Base-by-base conservation (phyloP, 208 protist species). In the Wallacemonas sp. region DNA sequence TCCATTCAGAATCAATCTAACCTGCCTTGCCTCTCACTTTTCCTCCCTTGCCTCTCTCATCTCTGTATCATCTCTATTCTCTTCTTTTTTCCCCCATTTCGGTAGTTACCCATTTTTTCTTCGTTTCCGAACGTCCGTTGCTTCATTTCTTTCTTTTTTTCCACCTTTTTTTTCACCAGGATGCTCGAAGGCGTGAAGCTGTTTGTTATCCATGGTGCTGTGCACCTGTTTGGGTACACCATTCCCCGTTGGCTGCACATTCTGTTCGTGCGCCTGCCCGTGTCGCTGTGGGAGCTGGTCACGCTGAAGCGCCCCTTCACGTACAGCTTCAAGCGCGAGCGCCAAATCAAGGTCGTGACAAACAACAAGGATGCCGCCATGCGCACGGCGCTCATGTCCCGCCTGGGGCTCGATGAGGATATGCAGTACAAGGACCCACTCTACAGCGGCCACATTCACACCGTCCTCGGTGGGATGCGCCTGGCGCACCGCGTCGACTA, bases 371-470 rank as follows among this genome's bases (percentile, higher is more conserved):
- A 75, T 38, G 18, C 48, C 11, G 33, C 49, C 4, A 29, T 23
- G n/a, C 22, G 46, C 20, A 49, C 52, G 18, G 11, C 20, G 5
- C 26, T 69, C 48, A 57, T 73, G 67, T 14, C 61, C 20, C 38
- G 36, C 11, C 76, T 87, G 7, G 86, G 81, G 18, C 59, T 92
- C 29, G 52, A 38, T 16, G 31, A 70, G 14, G 41, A 63, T n/a
- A 77, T 79, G 62, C 25, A 65, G 55, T 91, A 91, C 75, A 39
- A 42, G 55, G 77, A 66, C 12, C 79, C 84, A 32, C 71, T 93
- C 55, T 89, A 87, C 67, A 74, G 29, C 46, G 74, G 77, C 1
- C 74, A 85, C 65, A 67, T 93, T 22, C 74, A 88, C 42, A 91
- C 80, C 23, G 57, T 89, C 25, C 46, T 89, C 16, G 74, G 65